Conservation (phyloP, 73 alveolate genomes). For the Symbiodinium pilosum region DNA sequence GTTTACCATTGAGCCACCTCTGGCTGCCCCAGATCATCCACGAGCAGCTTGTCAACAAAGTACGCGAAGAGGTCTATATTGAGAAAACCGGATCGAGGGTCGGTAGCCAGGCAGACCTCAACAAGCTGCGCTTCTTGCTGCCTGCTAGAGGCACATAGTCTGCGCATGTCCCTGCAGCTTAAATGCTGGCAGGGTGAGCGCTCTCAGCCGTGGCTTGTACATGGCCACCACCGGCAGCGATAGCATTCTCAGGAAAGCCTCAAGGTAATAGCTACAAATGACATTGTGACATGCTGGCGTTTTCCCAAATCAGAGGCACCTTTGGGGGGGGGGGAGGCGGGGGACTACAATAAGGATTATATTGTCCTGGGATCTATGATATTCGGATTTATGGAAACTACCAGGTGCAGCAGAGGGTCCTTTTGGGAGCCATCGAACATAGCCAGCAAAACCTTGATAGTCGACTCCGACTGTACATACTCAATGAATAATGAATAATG, state of each 20-base stretch:
- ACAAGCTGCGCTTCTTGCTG: not conserved
- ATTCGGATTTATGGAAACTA: too few species aligned
- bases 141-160: not conserved
- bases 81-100: constrained; percentile 10
- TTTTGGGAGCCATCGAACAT: not conserved
- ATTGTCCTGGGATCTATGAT: too few species aligned
- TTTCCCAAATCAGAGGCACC: too few species aligned
- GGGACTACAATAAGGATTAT: too few species aligned
- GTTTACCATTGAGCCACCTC: too few species aligned
- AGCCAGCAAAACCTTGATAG: not conserved
- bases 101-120: constrained; percentile 50
- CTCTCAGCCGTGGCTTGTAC: constrained; percentile 3
- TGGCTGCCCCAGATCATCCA: not conserved
- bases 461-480: not conserved
- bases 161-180: not conserved
- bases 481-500: too few species aligned
- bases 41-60: not conserved
- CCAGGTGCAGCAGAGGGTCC: not conserved
- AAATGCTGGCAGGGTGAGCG: constrained; percentile 1
- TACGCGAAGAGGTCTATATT: not conserved
- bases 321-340: too few species aligned
- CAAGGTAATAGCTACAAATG: too few species aligned
- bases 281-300: too few species aligned
- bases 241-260: not conserved
- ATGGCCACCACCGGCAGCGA: constrained; percentile 12